Evolutionary conservation across 371 early-diverging fungal genomes (phyloP), one percentile per base, ranked within the genome.

Genomic region (Rhizopus delemar): DNA sequence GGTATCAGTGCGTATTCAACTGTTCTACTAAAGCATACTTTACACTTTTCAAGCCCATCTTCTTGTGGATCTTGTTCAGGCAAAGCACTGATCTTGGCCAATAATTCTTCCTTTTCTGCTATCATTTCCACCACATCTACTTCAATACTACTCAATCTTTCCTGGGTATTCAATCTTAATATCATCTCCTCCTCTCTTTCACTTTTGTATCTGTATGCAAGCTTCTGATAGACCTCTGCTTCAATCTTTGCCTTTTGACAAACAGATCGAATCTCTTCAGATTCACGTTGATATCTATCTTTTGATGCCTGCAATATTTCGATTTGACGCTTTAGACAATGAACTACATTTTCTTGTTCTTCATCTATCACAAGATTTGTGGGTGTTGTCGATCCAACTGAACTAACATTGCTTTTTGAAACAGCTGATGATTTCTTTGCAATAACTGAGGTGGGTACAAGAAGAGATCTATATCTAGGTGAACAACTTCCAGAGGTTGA

Each of bases 1-100:
- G 76, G 76, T 11, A 69, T 46, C 1, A 76, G 43, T n/a, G 65
- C 70, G 13, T 57, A 66, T 16, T 70, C 66, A 35, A 75, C 70
- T 5, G 53, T 46, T 31, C 58, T 50, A n/a, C 63, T 60, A 41
- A 64, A 78, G 52, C 79, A 78, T 6, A 78, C 57, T 12, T 59
- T 65, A 52, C 76, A 78, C 39, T 75, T 76, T 33, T 65, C 38
- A 15, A 45, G 33, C 2, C 59, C 62, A 35, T 51, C 61, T 29
- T n/a, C 15, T 6, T 43, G 43, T n/a, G 12, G 2, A 13, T 43
- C 43, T 13, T 15, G 6, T 43, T 15, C 15, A 3, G 39, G 8
- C 5, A 38, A 6, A 6, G 8, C 39, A 13, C n/a, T 11, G 1
- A 43, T 4, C 4, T 43, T 15, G 12, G 43, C 43, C n/a, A 43